Evolutionary conservation across 352 stramenopile genomes (phyloP).

Genomic region (Phytophthora agathidicida): DNA sequence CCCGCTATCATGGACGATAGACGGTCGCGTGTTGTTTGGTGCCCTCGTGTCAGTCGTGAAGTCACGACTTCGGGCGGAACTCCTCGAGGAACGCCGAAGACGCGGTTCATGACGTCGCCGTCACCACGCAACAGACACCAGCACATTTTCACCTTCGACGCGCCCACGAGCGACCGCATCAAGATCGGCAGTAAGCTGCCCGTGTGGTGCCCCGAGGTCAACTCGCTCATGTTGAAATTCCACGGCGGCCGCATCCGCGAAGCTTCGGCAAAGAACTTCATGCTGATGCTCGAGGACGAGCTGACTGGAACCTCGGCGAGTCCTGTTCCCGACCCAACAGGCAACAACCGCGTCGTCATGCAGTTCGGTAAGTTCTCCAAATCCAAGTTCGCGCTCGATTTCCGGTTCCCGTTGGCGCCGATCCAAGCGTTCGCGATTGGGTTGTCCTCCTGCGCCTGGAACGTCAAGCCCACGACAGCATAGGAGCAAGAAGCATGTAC

Average conservation of each 20-base stretch:
- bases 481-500: slow-evolving; percentile 21
- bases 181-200: slow-evolving; percentile 86
- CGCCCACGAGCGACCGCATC: slow-evolving; percentile 71
- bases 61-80: slow-evolving; percentile 70
- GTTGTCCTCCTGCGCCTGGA: slow-evolving; percentile 86
- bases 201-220: slow-evolving; percentile 87
- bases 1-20: slow-evolving; percentile 84
- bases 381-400: slow-evolving; percentile 89
- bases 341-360: slow-evolving; percentile 71
- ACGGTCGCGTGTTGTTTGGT: slow-evolving; percentile 85
- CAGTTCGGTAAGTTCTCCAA: slow-evolving; percentile 91
- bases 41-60: slow-evolving; percentile 67
- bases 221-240: slow-evolving; percentile 91
- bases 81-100: slow-evolving; percentile 53
- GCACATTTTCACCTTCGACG: slow-evolving; percentile 80
- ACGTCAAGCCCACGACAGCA: slow-evolving; percentile 49
- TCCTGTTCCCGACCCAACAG: slow-evolving; percentile 37
- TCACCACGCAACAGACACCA: slow-evolving; percentile 71
- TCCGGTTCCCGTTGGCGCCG: slow-evolving; percentile 82
- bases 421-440: slow-evolving; percentile 89
- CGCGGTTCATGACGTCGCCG: slow-evolving; percentile 70
- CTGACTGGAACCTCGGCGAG: slow-evolving; percentile 22
- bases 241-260: slow-evolving; percentile 85
- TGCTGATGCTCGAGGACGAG: slow-evolving; percentile 85
- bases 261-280: slow-evolving; percentile 92